phyloP scores from a whole-genome alignment of 441 rosid genomes.

The Omphalea diandra region DNA sequence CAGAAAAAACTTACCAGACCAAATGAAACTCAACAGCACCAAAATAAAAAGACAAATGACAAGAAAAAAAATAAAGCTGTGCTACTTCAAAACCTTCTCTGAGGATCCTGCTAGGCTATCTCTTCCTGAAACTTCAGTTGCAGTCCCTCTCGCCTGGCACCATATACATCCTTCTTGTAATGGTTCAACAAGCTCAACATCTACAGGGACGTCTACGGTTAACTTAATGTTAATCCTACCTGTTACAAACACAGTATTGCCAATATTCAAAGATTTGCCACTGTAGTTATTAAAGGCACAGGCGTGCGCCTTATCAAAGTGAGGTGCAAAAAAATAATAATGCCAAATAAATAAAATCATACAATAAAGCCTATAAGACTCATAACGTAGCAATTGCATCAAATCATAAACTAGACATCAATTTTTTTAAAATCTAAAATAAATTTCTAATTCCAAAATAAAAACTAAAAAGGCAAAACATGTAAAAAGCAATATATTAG shows the following conservation, averaged over 20 bases:
- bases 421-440: too few relatives aligned
- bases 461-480: too few relatives aligned
- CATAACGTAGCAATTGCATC: too few relatives aligned
- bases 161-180: constrained; percentile 77
- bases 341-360: too few relatives aligned
- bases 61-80: neutral
- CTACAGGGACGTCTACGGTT: constrained; percentile 61
- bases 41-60: constrained; percentile 2
- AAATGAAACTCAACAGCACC: constrained; percentile 3
- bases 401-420: too few relatives aligned
- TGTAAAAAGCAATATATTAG: too few relatives aligned
- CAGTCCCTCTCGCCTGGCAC: constrained; percentile 89
- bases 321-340: too few relatives aligned
- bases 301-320: too few relatives aligned
- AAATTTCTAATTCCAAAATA: too few relatives aligned
- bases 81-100: constrained; percentile 53
- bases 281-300: too few relatives aligned
- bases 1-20: constrained; percentile 10
- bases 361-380: too few relatives aligned
- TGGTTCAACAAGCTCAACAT: constrained; percentile 72
- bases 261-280: neutral
- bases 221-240: constrained; percentile 67
- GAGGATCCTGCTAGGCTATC: constrained; percentile 45
- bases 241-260: constrained; percentile 33
- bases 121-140: constrained; percentile 43